Evolutionary conservation across 345 rosid genomes (phyloP), one percentile per base, ranked within the genome.

Genomic region (Angophora floribunda): DNA sequence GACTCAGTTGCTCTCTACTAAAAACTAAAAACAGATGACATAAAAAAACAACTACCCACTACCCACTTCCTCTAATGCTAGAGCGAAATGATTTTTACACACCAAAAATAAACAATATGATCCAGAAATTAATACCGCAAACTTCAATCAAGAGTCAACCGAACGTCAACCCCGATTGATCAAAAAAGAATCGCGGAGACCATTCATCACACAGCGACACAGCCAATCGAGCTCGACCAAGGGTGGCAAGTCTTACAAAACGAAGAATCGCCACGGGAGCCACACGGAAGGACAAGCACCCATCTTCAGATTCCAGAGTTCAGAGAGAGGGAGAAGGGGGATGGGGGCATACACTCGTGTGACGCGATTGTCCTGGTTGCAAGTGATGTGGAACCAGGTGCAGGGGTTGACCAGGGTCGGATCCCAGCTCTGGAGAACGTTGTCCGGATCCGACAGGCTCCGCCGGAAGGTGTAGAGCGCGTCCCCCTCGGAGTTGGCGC

Each of bases 401-500:
- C 99, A 97, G 3, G 99, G 99, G 88, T 93, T 97, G 57, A 97
- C 99, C 30, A 97, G 96, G 80, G 95, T 97, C 19, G 99, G 99
- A 96, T 97, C 99, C 99, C 99, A 97, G 94, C 99, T 97, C 92
- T 97, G 99, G 87, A 97, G 96, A 14, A 95, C 98, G 93, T 93
- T 94, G 90, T 96, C 96, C 17, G 96, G 99, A 90, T 97, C 99
- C 45, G 94, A 90, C 52, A 97, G 89, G 93, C 98, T 95, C 89
- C 90, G 91, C 44, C 98, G 91, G 51, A 96, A 94, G 3, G 95
- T 90, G 92, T 93, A 95, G 13, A 97, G 95, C 55, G 99, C 98
- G 92, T 97, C 98, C 45, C 99, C 99, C 86, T 97, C 99, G 0
- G 98, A 94, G 92, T 97, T 97, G 4, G 94, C 96, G 24, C 88